Evolutionary conservation across 2,329 filamentous ascomycete genomes (phyloP).

Genomic region (Stagonosporopsis chrysanthemi): DNA sequence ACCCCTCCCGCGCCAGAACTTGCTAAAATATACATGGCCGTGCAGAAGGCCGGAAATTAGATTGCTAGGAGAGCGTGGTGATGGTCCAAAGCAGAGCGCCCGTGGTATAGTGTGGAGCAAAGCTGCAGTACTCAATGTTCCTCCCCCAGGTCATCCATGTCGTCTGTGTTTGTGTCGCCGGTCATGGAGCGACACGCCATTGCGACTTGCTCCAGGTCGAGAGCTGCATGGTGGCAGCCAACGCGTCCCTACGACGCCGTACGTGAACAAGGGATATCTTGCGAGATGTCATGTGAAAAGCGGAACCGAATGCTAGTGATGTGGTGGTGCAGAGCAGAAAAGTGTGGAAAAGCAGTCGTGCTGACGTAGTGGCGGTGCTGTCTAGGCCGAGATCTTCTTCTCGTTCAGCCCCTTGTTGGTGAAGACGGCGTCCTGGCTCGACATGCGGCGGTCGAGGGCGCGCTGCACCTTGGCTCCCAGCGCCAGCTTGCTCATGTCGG

Average conservation of each 20-base stretch:
- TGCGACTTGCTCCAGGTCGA: not conserved
- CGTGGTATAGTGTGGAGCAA: slow-evolving; percentile 20
- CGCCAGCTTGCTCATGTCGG: slow-evolving; percentile 83
- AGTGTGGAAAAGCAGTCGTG: slow-evolving; percentile 3
- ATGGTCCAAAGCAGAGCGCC: slow-evolving; percentile 10
- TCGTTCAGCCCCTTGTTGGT: slow-evolving; percentile 58
- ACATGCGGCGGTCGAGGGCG: slow-evolving; percentile 85
- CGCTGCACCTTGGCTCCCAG: slow-evolving; percentile 90
- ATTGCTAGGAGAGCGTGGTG: slow-evolving; percentile 10
- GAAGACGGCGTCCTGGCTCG: slow-evolving; percentile 86
- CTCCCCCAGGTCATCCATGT: not conserved
- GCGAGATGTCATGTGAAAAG: slow-evolving; percentile 15
- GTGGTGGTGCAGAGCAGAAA: slow-evolving; percentile 14
- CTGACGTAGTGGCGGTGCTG: not conserved
- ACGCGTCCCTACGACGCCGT: slow-evolving; percentile 7
- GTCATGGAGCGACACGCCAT: not conserved
- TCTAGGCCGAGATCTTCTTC: slow-evolving; percentile 46
- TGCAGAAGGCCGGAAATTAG: slow-evolving; percentile 9
- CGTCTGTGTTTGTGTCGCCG: not conserved
- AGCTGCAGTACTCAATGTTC: slow-evolving; percentile 5
- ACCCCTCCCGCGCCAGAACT: slow-evolving; percentile 14
- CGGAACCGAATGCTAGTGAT: slow-evolving; percentile 9
- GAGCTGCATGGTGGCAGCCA: not conserved
- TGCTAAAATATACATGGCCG: slow-evolving; percentile 18
- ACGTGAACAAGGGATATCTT: slow-evolving; percentile 20